Conservation (phyloP, 1,284 basidiomycete genomes). For the Entoloma clypeatum region DNA sequence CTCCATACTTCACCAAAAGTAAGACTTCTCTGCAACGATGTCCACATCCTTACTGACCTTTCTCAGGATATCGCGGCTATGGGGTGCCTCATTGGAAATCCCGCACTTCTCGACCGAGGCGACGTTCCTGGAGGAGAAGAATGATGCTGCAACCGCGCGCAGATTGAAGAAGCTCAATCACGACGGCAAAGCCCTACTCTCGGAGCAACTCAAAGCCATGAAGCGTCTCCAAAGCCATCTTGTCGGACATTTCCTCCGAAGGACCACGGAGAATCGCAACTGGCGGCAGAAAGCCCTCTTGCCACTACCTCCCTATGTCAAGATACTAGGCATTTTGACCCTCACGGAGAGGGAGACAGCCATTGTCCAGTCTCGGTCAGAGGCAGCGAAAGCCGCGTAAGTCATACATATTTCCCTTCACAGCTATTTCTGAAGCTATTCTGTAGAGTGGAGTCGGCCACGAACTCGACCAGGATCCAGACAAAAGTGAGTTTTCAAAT, state of each 20-base stretch:
- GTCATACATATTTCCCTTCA: not conserved
- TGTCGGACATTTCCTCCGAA: constrained; percentile 2
- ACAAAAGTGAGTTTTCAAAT: not conserved
- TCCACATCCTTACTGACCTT: not conserved
- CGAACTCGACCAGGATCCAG: not conserved
- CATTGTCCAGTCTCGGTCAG: not conserved
- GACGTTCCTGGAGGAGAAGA: constrained; percentile 21
- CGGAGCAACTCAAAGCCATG: not conserved
- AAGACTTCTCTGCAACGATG: constrained; percentile 1
- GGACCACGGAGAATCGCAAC: not conserved
- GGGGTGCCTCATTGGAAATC: constrained; percentile 25
- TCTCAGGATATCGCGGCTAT: constrained; percentile 28
- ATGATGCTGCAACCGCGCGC: constrained; percentile 17
- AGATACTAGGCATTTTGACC: not conserved
- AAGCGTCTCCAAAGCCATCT: constrained; percentile 3
- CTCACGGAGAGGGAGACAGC: not conserved
- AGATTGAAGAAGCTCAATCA: constrained; percentile 21
- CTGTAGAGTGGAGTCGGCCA: not conserved
- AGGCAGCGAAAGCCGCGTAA: not conserved
- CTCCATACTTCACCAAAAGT: constrained; percentile 31
- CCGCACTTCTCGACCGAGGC: constrained; percentile 24
- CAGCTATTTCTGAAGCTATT: not conserved
- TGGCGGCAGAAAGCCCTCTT: not conserved
- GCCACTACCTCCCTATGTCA: not conserved
- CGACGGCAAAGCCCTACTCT: constrained; percentile 10